Percentiles rank a stretch among this genome's conserved stretches.
phyloP scores from a whole-genome alignment of 805 yeast genomes.

The Candida sakaeoensis region DNA sequence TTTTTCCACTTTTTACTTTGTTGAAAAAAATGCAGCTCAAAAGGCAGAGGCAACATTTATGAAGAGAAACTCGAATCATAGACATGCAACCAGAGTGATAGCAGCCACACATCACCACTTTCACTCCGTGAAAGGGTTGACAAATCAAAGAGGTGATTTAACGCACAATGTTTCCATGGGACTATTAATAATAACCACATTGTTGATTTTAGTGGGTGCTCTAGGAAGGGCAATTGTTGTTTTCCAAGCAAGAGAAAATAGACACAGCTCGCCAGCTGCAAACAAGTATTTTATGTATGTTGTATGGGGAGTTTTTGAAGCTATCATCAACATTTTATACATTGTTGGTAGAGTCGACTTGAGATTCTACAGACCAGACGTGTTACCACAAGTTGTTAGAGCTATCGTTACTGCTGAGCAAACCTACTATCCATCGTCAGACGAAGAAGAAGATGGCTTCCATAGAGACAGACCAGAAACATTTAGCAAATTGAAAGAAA shows the following conservation, averaged over 20 bases:
- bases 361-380: constrained; percentile 77
- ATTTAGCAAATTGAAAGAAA: constrained; percentile 4
- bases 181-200: constrained; percentile 45
- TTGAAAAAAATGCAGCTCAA: constrained; percentile 49
- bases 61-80: constrained; percentile 45
- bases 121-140: constrained; percentile 36
- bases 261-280: constrained; percentile 20
- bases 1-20: constrained; percentile 57
- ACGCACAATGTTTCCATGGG: constrained; percentile 52
- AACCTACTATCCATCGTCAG: constrained; percentile 26
- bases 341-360: constrained; percentile 66
- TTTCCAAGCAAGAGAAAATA: constrained; percentile 17
- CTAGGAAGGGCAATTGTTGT: constrained; percentile 38
- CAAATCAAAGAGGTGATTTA: constrained; percentile 40
- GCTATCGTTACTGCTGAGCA: constrained; percentile 42
- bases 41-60: constrained; percentile 46
- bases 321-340: constrained; percentile 52
- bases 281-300: constrained; percentile 61
- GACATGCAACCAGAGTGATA: constrained; percentile 56
- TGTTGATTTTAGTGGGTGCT: constrained; percentile 49
- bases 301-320: constrained; percentile 67
- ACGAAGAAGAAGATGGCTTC: constrained; percentile 20
- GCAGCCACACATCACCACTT: constrained; percentile 49
- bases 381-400: constrained; percentile 37
- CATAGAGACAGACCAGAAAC: constrained; percentile 12